Evolutionary conservation across 75 land plant species (phyloP), one percentile per base, ranked within the genome.

Genomic region (Pinus tabuliformis): DNA sequence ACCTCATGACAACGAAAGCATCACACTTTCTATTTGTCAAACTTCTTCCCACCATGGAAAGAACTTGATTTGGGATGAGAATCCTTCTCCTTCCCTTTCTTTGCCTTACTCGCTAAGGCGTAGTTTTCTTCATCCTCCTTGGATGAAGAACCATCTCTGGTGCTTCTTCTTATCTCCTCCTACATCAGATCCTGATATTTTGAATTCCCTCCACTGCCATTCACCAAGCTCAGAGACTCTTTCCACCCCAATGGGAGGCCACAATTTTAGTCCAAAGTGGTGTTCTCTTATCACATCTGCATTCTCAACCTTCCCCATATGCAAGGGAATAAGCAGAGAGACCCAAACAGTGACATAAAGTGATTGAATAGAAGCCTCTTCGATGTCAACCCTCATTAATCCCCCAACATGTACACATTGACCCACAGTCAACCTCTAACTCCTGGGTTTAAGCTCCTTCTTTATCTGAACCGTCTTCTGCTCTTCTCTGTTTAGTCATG

Each of bases 341-440:
- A 91, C 98, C 99, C 99, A 96, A 1, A 96, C 86, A 42, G 95
- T 96, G 15, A 94, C 62, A 74, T 96, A 96, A 37, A 96, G 72
- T 62, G 91, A 75, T 26, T 90, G 91, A n/a, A 88, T 88, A 56
- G 91, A 86, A 57, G 76, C 57, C 73, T 94, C 81, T 57, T 90
- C 87, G 9, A 96, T 74, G 77, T 94, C 97, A 76, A 94, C 72
- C 82, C 99, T 83, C 73, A 86, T 65, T 1, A 94, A 88, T 68
- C 99, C 99, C 22, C 90, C 99, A 61, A 96, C 83, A 75, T 96
- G 97, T 74, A 96, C 77, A 24, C 94, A 80, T 72, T 90, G 76
- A 56, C 95, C 97, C 36, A 92, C 99, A 94, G 89, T 87, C 61
- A 94, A 78, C 52, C 99, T 82, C 72, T 90, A 96, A 42, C 98